Conservation (phyloP, 179 eudicot species). For the Beta lomatogona region DNA sequence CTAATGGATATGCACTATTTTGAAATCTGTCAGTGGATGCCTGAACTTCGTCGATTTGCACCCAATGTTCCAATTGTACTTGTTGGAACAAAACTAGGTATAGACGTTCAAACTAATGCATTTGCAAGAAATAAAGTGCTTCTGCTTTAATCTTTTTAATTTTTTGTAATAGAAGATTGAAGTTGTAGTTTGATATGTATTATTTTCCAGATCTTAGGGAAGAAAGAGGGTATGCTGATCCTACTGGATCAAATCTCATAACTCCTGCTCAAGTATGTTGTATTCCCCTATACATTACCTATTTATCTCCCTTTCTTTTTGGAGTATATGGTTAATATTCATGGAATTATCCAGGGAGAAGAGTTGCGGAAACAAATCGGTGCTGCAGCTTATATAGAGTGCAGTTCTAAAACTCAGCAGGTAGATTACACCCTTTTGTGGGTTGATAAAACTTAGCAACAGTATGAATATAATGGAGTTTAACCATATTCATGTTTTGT, state of each 20-base stretch:
- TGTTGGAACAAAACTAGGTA: constrained; percentile 98
- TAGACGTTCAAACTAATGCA: neutral
- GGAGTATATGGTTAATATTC: too few species aligned
- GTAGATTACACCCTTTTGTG: constrained; percentile 32
- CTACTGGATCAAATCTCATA: constrained; percentile 63
- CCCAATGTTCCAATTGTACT: constrained; percentile 96
- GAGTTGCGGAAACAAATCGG: constrained; percentile 98
- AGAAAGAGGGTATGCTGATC: constrained; percentile 82
- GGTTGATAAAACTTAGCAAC: neutral
- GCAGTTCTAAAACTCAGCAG: constrained; percentile 99
- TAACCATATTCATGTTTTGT: constrained; percentile 7
- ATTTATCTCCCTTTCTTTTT: neutral
- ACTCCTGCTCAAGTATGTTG: constrained; percentile 75
- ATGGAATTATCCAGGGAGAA: constrained; percentile 62
- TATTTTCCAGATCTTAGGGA: constrained; percentile 72
- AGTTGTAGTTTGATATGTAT: neutral
- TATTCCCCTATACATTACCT: neutral
- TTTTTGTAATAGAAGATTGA: neutral
- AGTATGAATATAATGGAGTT: neutral
- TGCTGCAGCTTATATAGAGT: constrained; percentile 94
- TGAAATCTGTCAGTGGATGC: constrained; percentile 79
- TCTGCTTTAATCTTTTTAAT: too few species aligned
- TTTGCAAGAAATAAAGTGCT: neutral
- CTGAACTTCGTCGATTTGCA: constrained; percentile 97
- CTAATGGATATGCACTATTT: constrained; percentile 10